Conservation (phyloP, 2,329 filamentous ascomycete species). For the Pseudogymnoascus pannorum region DNA sequence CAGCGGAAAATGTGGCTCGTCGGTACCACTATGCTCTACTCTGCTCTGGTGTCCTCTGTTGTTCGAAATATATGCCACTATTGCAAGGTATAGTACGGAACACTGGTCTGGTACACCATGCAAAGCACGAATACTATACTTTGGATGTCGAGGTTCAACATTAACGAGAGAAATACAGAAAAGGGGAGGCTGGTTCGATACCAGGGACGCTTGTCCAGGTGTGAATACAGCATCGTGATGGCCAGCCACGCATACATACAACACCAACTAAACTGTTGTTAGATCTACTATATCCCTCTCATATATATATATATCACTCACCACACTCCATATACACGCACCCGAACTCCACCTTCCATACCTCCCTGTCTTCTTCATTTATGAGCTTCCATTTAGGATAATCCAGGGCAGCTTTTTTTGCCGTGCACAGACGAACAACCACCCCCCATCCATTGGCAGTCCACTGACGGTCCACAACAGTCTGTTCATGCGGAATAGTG, state of each 20-base stretch:
- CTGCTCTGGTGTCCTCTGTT: not conserved
- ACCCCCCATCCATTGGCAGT: not conserved
- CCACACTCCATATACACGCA: too few species aligned
- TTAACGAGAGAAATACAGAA: not conserved
- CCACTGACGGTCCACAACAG: too few species aligned
- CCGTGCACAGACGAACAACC: not conserved
- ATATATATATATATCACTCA: not conserved
- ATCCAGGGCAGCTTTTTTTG: not conserved
- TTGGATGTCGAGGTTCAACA: not conserved
- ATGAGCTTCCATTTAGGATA: conserved; percentile 3
- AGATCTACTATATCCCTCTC: not conserved
- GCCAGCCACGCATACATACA: not conserved
- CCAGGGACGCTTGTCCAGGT: not conserved
- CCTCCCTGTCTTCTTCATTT: too few species aligned
- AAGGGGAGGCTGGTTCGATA: not conserved
- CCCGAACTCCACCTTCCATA: too few species aligned
- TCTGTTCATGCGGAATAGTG: not conserved
- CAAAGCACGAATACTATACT: not conserved
- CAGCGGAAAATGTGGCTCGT: not conserved
- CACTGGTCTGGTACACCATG: not conserved
- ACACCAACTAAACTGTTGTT: not conserved
- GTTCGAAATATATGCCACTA: not conserved
- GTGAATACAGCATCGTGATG: not conserved
- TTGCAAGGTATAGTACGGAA: not conserved
- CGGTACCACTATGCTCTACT: not conserved